Evolutionary conservation across 2,329 filamentous ascomycete genomes (phyloP), one percentile per base, ranked within the genome.

Genomic region (Xylaria sp.): DNA sequence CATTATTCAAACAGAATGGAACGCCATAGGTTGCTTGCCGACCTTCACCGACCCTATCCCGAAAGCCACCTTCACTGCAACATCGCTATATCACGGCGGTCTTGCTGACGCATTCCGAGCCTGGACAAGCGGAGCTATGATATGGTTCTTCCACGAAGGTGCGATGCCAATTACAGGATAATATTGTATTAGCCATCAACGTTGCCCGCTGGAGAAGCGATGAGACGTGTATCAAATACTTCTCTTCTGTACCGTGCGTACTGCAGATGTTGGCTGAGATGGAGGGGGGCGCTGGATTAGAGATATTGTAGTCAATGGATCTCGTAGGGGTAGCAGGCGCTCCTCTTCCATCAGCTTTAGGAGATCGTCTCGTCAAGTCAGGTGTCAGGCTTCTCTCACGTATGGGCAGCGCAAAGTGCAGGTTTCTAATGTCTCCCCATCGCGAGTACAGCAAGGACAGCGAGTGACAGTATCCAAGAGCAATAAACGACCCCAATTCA

Each of bases 321-420:
- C 82, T 91, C 16, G 88, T 91, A 0, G 88, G 88, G 6, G 87
- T 91, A 0, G 89, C 89, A 2, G 90, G 89, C 5, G 88, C 89
- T 12, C 86, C 88, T 3, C 75, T 91, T 1, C 84, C 87, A 2
- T 69, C 76, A 3, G 76, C 83, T 9, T 77, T 89, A 1, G 90
- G 90, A 0, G 80, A 90, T 65, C 75, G 76, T 2, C 80, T 91
- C 1, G 84, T 90, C 0, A 62, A 76, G 0, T 75, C 80, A 5
- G 83, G 82, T 0, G 83, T 91, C 1, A 87, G 86, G 9, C 82
- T 91, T 4, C 79, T 90, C 1, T 91, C 88, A 0, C 82, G 90
- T 48, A 90, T 89, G 75, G 89, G 90, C 1, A 91, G 88, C 72
- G 87, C 88, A 9, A 89, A 92, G 74, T 91, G 88, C 65, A 89